Percentiles rank a stretch among this genome's conserved stretches.
Evolutionary conservation across 1,284 basidiomycete genomes (phyloP).

Genomic region (Fereydounia khargensis): DNA sequence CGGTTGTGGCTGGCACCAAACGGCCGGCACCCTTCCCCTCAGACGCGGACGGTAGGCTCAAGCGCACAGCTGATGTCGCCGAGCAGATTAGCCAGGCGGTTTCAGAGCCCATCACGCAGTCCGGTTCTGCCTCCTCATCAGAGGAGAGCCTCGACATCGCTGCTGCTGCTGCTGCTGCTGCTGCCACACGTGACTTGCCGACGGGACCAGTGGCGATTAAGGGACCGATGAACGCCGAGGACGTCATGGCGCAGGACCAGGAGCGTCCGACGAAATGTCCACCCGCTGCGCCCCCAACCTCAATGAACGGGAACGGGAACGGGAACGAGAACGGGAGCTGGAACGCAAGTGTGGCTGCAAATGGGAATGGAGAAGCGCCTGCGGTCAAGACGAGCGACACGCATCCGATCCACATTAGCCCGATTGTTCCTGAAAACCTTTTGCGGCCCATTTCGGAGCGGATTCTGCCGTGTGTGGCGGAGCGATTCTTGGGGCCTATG

Average conservation of each 20-base stretch:
- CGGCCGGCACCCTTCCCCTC: slow-evolving; percentile 27
- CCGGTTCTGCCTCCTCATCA: slow-evolving; percentile 5
- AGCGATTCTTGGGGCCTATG: slow-evolving; percentile 5
- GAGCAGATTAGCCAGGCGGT: slow-evolving; percentile 20
- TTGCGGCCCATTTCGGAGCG: slow-evolving; percentile 24
- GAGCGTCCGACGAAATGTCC: no score
- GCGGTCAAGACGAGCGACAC: slow-evolving; percentile 51
- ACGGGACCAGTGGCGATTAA: slow-evolving; percentile 10
- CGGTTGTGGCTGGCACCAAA: slow-evolving; percentile 9
- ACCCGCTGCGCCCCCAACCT: no score
- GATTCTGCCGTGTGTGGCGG: slow-evolving; percentile 16
- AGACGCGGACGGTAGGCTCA: background rate
- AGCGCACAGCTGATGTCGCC: slow-evolving; percentile 8
- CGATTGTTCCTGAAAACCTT: slow-evolving; percentile 36
- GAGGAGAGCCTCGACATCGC: slow-evolving; percentile 3
- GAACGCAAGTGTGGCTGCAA: slow-evolving; percentile 1
- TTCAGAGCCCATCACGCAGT: slow-evolving; percentile 11
- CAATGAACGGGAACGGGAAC: slow-evolving; percentile 1
- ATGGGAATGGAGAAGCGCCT: slow-evolving; percentile 4
- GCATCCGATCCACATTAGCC: slow-evolving; percentile 51
- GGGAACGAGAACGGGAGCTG: slow-evolving; percentile 20
- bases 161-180: slow-evolving; percentile 2
- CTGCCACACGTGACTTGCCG: background rate
- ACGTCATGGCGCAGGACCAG: slow-evolving; percentile 30
- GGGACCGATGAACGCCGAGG: slow-evolving; percentile 29